Base-by-base conservation (phyloP, 371 early-diverging fungal species). In the Fennellomyces sp. region DNA sequence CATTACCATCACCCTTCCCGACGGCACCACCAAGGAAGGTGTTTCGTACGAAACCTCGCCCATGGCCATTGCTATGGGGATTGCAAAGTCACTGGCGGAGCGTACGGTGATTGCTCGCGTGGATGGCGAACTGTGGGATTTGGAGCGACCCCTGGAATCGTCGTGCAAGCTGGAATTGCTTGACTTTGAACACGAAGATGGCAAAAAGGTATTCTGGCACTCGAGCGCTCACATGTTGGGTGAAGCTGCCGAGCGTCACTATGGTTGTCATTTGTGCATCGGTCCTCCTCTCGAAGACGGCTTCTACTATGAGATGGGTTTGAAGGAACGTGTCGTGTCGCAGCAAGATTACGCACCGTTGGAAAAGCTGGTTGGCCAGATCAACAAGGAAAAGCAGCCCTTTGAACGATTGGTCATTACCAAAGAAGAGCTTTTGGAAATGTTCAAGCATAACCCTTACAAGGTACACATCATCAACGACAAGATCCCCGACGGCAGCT, bases 171-270 rank as follows among this genome's bases (percentile, higher is more conserved):
- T 99, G 53, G 94, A 98, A 75, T 85, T 99, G 36, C 78, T 99
- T 27, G 97, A 95, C 63, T 99, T 99, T 86, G 98, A 98, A 39
- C 74, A 92, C 52, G 88, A 90, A 25, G 98, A 98, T 62, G 99
- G 94, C 73, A 91, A 94, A 76, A 83, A 85, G 70, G 99, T 99
- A 13, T 99, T 97, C 78, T 99, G 99, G 99, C 99, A 99, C 76
- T 97, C 98, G n/a, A 95, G 96, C 68, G 99, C 99, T 2, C 99
- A 99, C 80, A 90, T 99, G 70, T 81, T 99, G 51, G 99, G 99
- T 58, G 97, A 98, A 73, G 98, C 99, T 27, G 95, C 96, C 69
- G 97, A 96, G 77, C 88, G 88, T 68, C 95, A 97, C 82, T 97
- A 92, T 70, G 97, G 95, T 55, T 94, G 95, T 80, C 92, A 96